Evolutionary conservation across 2,329 filamentous ascomycete genomes (phyloP).

Genomic region (Scleromitrula shiraiana): DNA sequence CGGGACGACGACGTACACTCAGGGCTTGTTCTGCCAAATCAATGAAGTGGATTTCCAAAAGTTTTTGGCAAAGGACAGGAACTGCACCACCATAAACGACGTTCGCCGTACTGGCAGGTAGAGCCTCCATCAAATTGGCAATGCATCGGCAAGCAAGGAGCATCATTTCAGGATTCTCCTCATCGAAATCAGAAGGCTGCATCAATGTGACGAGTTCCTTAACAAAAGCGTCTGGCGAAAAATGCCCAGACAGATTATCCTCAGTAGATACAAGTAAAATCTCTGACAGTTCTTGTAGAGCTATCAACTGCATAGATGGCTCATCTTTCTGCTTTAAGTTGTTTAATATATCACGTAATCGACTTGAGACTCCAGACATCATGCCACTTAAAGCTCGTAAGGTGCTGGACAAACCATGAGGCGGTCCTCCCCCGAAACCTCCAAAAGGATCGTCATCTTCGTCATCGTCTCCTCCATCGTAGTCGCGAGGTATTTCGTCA

Average conservation of each 20-base stretch:
- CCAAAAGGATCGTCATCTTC: conserved; percentile 55
- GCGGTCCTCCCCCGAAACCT: conserved; percentile 56
- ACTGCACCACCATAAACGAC: conserved; percentile 97
- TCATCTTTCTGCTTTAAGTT: conserved; percentile 79
- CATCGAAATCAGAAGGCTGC: conserved; percentile 83
- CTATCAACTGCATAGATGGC: conserved; percentile 79
- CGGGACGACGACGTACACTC: conserved; percentile 47
- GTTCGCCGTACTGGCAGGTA: conserved; percentile 86
- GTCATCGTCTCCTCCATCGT: conserved; percentile 45
- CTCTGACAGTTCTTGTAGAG: conserved; percentile 87
- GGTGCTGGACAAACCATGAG: conserved; percentile 66
- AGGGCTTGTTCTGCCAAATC: conserved; percentile 94
- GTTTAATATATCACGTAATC: conserved; percentile 68
- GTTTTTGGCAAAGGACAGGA: conserved; percentile 86
- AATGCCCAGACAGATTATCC: conserved; percentile 90
- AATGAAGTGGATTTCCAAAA: conserved; percentile 94
- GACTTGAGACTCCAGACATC: conserved; percentile 75
- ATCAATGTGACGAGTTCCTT: conserved; percentile 90
- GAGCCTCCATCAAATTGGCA: conserved; percentile 94
- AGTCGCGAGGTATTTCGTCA: conserved; percentile 47
- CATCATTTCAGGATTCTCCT: conserved; percentile 96
- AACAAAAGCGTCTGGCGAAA: conserved; percentile 88
- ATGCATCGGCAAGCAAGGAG: conserved; percentile 90
- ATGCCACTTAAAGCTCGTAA: conserved; percentile 83
- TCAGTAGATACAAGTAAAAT: conserved; percentile 91